Evolutionary conservation across 2,329 filamentous ascomycete species (phyloP), one percentile per base, ranked within the genome.

Genomic region (Tolypocladium sp.): DNA sequence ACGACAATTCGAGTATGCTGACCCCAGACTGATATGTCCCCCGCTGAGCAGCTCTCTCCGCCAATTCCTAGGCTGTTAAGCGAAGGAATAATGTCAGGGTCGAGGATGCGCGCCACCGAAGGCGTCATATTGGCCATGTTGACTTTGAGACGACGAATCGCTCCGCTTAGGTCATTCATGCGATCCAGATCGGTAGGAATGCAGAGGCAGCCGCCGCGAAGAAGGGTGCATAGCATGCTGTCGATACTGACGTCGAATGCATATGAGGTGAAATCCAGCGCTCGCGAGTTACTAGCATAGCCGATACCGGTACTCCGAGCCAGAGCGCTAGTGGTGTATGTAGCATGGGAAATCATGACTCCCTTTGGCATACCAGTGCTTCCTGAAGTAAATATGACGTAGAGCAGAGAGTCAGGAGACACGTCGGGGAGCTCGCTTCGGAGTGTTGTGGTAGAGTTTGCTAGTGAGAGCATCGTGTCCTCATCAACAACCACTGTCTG

Each of bases 221-320:
- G 72, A 5, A 83, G 73, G 0, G 80, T 81, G 59, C 77, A 81
- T 15, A 81, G 76, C 69, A 82, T 82, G 61, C 79, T 80, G 59
- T 78, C 76, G 20, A 82, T 76, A 52, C 78, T 79, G 49, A 80
- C 79, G 56, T 83, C 81, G 57, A 82, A 83, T 2, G 79, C 80
- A 61, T 82, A 81, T 1, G 78, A 77, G 3, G 76, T 74, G 56
- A 79, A 79, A 60, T 79, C 75, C 30, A 79, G 72, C 6, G 77
- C 74, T 9, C 76, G 72, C 2, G 75, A 76, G n/a, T 71, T 68
- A 5, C 68, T 64, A 0, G 69, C 69, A 62, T 79, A 77, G 17
- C 75, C 72, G 25, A 79, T 73, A 33, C 30, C 30, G 10, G 71
- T 62, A 41, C 63, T 64, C 27, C 63, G 57, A 4, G 60, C 65